Base-by-base conservation (phyloP, 768 basidiomycete genomes). In the Boletus pseudopeckii region DNA sequence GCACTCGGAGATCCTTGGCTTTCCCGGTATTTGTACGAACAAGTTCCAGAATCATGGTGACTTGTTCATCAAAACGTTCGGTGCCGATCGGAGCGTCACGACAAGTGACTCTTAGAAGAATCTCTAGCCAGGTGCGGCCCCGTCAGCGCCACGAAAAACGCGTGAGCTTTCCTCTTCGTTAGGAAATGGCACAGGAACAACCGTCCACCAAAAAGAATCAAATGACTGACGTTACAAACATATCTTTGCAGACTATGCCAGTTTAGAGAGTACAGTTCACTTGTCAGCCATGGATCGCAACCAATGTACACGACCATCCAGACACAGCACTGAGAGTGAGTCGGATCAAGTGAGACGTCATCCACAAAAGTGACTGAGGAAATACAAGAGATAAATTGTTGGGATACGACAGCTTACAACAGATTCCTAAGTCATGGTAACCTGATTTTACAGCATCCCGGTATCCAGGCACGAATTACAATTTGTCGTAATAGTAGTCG, bases 401-500 rank as follows among this genome's bases (percentile, higher is more conserved):
- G 45, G 42, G 40, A 52, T 61, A 58, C 59, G 28, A 54, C 48
- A 63, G 55, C 52, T 48, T 50, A 62, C 58, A 70, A 61, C 45
- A 39, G 15, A 38, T 45, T 40, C 44, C 37, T 43, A 46, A 38
- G 28, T 20, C 33, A 44, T 50, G 48, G 48, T 41, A 55, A 52
- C 44, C 52, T 51, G 39, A 41, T 52, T 44, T 50, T 37, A 58
- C 33, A 52, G 40, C 22, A 49, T 45, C 52, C 45, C 13, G 17
- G 40, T 45, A 52, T 49, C 44, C 36, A 41, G 17, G 42, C 18
- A 26, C 17, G 39, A 44, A 53, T 81, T 81, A 91, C 71, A 88
- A 76, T 80, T 94, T 96, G 83, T 96, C 94, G 78, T 95, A 94
- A 79, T 94, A 97, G 34, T 82, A 82, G 72, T 93, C 91, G 61